Base-by-base conservation (phyloP, 106 monocot species). In the Alisma plantagoaquatica region DNA sequence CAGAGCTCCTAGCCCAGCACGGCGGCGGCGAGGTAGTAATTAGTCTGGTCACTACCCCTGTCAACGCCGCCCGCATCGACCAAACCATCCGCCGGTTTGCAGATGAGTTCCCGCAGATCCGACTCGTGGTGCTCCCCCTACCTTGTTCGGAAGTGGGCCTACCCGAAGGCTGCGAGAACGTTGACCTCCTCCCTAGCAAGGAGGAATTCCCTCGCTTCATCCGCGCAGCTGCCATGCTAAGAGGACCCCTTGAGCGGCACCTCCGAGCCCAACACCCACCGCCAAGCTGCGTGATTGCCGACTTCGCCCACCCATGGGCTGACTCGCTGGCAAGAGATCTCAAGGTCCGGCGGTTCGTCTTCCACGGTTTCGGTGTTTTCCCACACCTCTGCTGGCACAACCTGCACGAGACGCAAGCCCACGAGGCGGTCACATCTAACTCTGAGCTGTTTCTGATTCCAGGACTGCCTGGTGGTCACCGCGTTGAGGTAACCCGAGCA, bases 161-260 rank as follows among this genome's bases (percentile, higher is more conserved):
- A 31, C 61, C 61, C 15, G 30, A 46, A 23, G 61, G 47, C 21
- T 61, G 32, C 47, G 61, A 61, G 48, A 48, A 61, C 31, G 0
- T 33, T 8, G 46, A 25, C 31, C 6, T 15, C 31, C n/a, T 61
- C 8, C 54, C 54, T 19, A 12, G 23, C 30, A 24, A 2, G 2
- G 31, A 30, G 7, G 20, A 4, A 0, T 8, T 0, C 0, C 21
- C 12, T 33, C 41, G 53, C 18, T 32, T 65, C 27, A 21, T 65
- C 55, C 0, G 2, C 17, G 45, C 44, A 3, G 12, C 19, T n/a
- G 7, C 15, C 10, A 25, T 41, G 23, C 33, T 63, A 31, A 0
- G n/a, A 30, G 54, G 56, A 19, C 54, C 65, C 2, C 43, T 49
- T 23, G 2, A 21, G n/a, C 14, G 23, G 8, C 33, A 33, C 50